Conservation (phyloP, 176 grass and related monocot genomes). For the Oropetium thomaeum region DNA sequence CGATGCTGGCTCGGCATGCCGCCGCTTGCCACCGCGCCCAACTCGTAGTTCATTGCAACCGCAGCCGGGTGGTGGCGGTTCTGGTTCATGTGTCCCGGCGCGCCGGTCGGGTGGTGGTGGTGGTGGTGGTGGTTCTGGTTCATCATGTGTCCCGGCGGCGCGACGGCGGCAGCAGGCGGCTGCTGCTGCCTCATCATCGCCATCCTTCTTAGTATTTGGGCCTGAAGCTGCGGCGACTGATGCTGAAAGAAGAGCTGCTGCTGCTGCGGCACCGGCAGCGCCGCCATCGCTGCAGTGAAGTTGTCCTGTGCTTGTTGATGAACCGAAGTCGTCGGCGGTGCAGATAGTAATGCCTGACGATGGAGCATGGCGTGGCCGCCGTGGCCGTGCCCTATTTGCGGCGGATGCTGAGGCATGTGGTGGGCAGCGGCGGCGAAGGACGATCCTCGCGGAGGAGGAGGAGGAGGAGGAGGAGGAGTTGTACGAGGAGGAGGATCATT, state of each 20-base stretch:
- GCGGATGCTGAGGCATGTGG: not conserved
- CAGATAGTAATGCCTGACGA: no score
- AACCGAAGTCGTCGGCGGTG: no score
- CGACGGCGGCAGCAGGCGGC: no score
- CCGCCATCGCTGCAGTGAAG: not conserved
- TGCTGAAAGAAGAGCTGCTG: not conserved
- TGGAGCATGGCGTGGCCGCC: no score
- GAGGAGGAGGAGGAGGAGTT: not conserved
- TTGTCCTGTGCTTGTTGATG: not conserved
- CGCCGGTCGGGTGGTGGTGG: no score
- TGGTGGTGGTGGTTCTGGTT: no score
- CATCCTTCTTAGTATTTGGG: no score
- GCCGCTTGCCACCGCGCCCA: not conserved
- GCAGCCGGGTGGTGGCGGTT: no score
- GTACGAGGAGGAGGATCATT: not conserved
- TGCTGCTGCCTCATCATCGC: no score
- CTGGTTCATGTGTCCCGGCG: not conserved
- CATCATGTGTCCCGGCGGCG: not conserved
- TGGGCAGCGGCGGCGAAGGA: not conserved
- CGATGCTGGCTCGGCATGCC: not conserved
- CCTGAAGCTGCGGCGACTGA: not conserved
- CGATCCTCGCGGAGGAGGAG: not conserved
- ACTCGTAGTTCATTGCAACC: not conserved
- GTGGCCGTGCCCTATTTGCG: not conserved
- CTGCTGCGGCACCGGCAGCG: no score